Conservation (phyloP, 805 yeast species). For the Saccharomycopsis javanensis region DNA sequence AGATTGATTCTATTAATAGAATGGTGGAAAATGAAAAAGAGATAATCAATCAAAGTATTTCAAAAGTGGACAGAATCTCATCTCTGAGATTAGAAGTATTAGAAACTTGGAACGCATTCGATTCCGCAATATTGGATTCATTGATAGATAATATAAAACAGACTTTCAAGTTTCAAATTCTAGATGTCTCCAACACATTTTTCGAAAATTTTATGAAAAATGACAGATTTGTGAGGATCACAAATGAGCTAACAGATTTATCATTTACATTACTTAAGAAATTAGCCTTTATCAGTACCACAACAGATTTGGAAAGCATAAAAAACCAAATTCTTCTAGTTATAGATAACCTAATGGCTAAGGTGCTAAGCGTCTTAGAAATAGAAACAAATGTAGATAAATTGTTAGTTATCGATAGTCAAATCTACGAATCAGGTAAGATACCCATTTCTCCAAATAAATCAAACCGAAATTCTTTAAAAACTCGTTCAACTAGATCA, state of each 20-base stretch:
- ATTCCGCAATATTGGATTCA: constrained; percentile 34
- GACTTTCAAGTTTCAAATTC: constrained; percentile 41
- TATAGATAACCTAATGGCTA: constrained; percentile 12
- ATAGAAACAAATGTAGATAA: constrained; percentile 11
- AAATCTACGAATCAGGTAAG: constrained; percentile 5
- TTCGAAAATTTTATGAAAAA: neutral
- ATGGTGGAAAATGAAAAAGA: constrained; percentile 42
- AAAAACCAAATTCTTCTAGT: constrained; percentile 15
- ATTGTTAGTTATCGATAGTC: neutral
- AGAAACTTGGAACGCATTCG: constrained; percentile 46
- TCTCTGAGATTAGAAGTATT: constrained; percentile 39
- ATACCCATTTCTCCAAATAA: constrained; percentile 22
- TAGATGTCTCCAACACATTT: constrained; percentile 35
- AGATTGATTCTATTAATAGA: constrained; percentile 43
- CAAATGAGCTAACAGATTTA: constrained; percentile 17
- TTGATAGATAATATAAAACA: constrained; percentile 37
- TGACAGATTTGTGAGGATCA: constrained; percentile 42
- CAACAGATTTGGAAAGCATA: constrained; percentile 13
- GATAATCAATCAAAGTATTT: constrained; percentile 38
- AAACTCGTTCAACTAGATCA: constrained; percentile 11
- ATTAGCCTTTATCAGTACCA: constrained; percentile 18
- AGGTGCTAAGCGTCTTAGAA: constrained; percentile 15
- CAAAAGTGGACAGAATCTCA: constrained; percentile 37
- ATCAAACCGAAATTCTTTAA: constrained; percentile 10
- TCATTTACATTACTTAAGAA: constrained; percentile 20